Evolutionary conservation across 805 yeast species (phyloP), one percentile per base, ranked within the genome.

Genomic region (Lachancea thermotolerans): DNA sequence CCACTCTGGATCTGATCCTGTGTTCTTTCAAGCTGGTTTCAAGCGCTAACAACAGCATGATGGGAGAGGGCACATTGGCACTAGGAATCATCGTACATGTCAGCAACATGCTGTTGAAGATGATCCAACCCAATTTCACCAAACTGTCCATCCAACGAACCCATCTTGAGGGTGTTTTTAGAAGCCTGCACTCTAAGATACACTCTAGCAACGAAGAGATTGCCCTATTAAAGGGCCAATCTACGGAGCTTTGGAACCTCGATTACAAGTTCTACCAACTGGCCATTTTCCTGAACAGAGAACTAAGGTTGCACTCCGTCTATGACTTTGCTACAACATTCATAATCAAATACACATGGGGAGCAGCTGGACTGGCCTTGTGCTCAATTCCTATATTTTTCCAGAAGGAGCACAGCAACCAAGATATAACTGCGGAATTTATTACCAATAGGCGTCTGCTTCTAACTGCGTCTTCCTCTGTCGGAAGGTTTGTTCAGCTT

Each of bases 281-380:
- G 53, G 93, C 85, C 52, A 71, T 81, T 49, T 91, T 89, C 64
- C 73, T 82, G 52, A 78, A 84, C 56, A 76, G 80, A 66, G 90
- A 85, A 58, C 75, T 84, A 51, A 78, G 85, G 66, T 81, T 85
- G 54, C 74, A 82, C 68, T 82, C 91, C 27, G 63, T 84, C 21
- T 91, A 89, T 65, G 89, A 89, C 58, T 77, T 86, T 53, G 85
- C 91, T 1, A 93, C 91, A 53, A 86, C 84, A 41, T 90, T 89
- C 56, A 80, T 88, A 44, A 90, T 90, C 49, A 90, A 90, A 67
- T 90, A 90, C 65, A 78, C 88, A 40, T 84, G 96, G 90, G 98
- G 98, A 50, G 98, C 96, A 2, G 87, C 93, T 29, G 98, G 98
- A 10, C 73, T 90, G 48, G 77, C 82, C 1, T 71, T 90, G 39